Percentiles rank a stretch among this genome's conserved stretches.
These are phyloP conservation scores for Hemisphaericaspora xylofermentans DNA, from an alignment of 1,139 yeast species.

Conservation along the genomic window DNA sequence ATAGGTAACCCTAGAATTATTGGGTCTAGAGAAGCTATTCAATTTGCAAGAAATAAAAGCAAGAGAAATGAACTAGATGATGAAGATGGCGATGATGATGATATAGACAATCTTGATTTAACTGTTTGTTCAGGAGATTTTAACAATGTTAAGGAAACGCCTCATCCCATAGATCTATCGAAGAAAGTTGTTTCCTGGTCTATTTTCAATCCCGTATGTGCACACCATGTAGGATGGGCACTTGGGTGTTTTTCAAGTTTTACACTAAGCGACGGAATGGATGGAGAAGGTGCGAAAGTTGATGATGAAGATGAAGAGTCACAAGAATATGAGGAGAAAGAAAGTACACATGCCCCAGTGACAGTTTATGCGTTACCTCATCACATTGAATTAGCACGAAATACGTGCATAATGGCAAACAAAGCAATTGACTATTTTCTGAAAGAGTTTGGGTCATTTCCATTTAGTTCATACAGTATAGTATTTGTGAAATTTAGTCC, in stretches of 20 bases:
- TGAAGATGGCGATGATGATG: constrained; percentile 41
- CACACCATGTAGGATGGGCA: constrained; percentile 97
- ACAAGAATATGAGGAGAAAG: constrained; percentile 32
- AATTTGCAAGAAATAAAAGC: constrained; percentile 13
- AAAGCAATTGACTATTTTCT: constrained; percentile 82
- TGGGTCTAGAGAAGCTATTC: constrained; percentile 31
- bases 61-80: constrained; percentile 14
- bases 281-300: constrained; percentile 23
- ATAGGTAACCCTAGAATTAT: constrained; percentile 52
- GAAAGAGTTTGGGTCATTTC: constrained; percentile 90
- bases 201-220: constrained; percentile 81
- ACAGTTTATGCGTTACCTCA: constrained; percentile 59
- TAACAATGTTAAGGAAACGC: constrained; percentile 46
- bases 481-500: constrained; percentile 66
- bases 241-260: constrained; percentile 79
- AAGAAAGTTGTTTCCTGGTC: constrained; percentile 81
- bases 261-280: constrained; percentile 40
- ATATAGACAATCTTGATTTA: constrained; percentile 54
- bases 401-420: constrained; percentile 73
- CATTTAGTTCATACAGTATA: constrained; percentile 78
- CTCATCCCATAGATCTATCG: constrained; percentile 56
- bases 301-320: constrained; percentile 42
- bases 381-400: constrained; percentile 57
- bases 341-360: constrained; percentile 45
- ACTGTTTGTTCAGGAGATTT: constrained; percentile 78